Percentiles rank a stretch among this genome's conserved stretches.
phyloP scores from a whole-genome alignment of 1,139 yeast species.

The Insectozyma bohioensis region DNA sequence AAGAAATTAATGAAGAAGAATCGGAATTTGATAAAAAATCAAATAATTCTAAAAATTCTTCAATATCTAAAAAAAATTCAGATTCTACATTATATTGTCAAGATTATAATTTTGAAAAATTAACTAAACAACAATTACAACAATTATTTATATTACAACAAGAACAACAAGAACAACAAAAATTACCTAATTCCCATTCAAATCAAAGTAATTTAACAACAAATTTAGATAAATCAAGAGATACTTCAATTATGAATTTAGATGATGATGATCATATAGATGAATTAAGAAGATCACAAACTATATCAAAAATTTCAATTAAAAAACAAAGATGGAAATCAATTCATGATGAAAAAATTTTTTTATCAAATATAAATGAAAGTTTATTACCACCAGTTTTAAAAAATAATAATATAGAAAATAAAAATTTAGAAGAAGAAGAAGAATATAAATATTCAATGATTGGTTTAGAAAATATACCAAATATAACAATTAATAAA shows the following conservation, averaged over 20 bases:
- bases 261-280: constrained; percentile 7
- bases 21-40: constrained; percentile 3
- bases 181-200: constrained; percentile 5
- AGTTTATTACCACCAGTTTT: constrained; percentile 37
- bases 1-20: background rate
- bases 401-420: constrained; percentile 14
- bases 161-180: background rate
- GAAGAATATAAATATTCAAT: constrained; percentile 21
- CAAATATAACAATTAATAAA: constrained; percentile 14
- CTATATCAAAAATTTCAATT: constrained; percentile 1
- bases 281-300: constrained; percentile 1
- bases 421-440: constrained; percentile 3
- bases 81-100: constrained; percentile 11
- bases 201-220: constrained; percentile 1
- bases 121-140: too few relatives aligned
- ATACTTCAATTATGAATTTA: constrained; percentile 8
- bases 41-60: too few relatives aligned
- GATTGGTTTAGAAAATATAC: constrained; percentile 35
- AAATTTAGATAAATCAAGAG: constrained; percentile 4
- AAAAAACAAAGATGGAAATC: constrained; percentile 29
- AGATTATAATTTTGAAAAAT: constrained; percentile 10
- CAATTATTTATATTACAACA: constrained; percentile 6
- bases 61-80: constrained; percentile 11
- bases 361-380: constrained; percentile 33
- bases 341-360: constrained; percentile 32